Evolutionary conservation across 2,329 filamentous ascomycete species (phyloP).

Genomic region (Fusarium redolens): DNA sequence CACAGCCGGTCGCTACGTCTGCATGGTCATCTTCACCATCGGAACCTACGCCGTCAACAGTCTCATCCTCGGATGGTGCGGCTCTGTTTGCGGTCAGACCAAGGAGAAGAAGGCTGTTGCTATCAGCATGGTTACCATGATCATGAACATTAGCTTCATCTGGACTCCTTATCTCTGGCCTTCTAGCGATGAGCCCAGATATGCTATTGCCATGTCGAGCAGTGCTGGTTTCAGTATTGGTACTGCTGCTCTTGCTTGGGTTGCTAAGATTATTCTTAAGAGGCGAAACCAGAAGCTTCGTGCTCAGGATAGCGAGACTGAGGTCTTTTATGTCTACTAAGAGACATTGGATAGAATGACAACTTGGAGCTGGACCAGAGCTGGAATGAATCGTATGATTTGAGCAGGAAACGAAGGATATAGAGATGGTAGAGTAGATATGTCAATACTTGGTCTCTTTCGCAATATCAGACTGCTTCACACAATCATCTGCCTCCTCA

Average conservation of each 20-base stretch:
- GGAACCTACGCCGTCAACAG: conserved; percentile 57
- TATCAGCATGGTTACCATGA: conserved; percentile 50
- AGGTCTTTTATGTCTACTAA: conserved; percentile 49
- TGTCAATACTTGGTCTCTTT: conserved; percentile 23
- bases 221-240: conserved; percentile 48
- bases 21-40: conserved; percentile 55
- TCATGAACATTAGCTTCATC: conserved; percentile 45
- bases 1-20: conserved; percentile 39
- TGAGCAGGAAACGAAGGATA: not conserved
- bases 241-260: conserved; percentile 54
- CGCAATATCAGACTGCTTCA: not conserved
- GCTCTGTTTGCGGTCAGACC: conserved; percentile 56
- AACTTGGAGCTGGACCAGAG: fast-evolving
- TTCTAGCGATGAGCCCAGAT: conserved; percentile 39
- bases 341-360: not conserved
- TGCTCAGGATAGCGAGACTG: conserved; percentile 39
- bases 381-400: no score
- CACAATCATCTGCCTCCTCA: no score
- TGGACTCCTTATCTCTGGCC: conserved; percentile 45
- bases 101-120: conserved; percentile 62
- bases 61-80: conserved; percentile 59
- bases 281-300: conserved; percentile 51
- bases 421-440: conserved; percentile 18
- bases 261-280: conserved; percentile 51
- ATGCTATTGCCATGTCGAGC: conserved; percentile 36